Base-by-base conservation (phyloP, 2,329 filamentous ascomycete genomes). In the Nannizziopsis barbatae region DNA sequence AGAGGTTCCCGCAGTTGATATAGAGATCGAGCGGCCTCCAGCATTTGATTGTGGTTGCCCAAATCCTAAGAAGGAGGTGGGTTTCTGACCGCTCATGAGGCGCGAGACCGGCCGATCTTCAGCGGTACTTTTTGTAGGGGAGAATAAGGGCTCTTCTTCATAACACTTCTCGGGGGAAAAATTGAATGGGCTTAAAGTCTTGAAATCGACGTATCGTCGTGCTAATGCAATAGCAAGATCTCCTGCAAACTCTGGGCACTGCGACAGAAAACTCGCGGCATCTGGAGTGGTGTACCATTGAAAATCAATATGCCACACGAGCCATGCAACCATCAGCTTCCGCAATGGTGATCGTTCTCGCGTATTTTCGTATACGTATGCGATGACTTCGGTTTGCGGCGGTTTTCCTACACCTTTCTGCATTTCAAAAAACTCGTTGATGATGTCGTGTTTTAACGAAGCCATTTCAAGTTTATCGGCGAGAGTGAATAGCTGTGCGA, bases 381-480 rank as follows among this genome's bases (percentile, higher is more conserved):
- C 15, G 35, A 50, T 50, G 18, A 45, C 47, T 2, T 50, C 47
- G 18, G 30, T n/a, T 15, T 50, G 47, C 22, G 47, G 47, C 7
- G 47, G 47, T 30, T 50, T 45, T 18, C 41, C 47, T 10, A 36
- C 32, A 27, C 39, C 14, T 27, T 14, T 43, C 42, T 49, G 43
- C 47, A 50, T 45, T 8, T 22, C n/a, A 14, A 50, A 45, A 9
- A 50, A n/a, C 37, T 41, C 37, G 31, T 42, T 31, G 35, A 50
- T 50, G 1, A 50, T 35, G n/a, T 41, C 14, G 11, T 50, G 12
- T 30, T 50, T 50, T 15, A 50, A 27, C 10, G 14, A n/a, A 5
- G 47, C 37, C 11, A 45, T 42, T 42, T 45, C 47, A n/a, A 50
- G 42, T 37, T 50, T 50, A 32, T 50, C 47, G 10, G 47, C 47